Conservation (phyloP, 2,329 filamentous ascomycete genomes). For the Colletotrichum cordylinicola region DNA sequence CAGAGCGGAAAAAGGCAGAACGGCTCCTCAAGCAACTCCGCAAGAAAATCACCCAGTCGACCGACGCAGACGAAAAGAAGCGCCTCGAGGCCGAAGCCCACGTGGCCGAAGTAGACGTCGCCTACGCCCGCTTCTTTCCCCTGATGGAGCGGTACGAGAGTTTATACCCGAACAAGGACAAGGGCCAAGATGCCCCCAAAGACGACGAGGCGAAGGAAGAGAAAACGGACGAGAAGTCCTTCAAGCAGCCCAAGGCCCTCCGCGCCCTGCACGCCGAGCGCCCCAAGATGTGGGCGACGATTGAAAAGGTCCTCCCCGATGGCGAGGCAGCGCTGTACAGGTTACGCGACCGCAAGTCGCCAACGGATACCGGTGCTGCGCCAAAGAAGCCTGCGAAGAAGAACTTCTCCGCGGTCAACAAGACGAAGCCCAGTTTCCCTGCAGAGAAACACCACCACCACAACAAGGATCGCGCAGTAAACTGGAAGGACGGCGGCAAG, state of each 20-base stretch:
- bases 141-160: constrained; percentile 74
- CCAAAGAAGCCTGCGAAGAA: constrained; percentile 11
- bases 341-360: constrained; percentile 58
- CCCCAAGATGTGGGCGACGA: constrained; percentile 69
- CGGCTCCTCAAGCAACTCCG: constrained; percentile 69
- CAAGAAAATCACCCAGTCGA: constrained; percentile 59
- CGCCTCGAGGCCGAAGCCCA: constrained; percentile 65
- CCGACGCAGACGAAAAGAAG: constrained; percentile 56
- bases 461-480: constrained; percentile 7
- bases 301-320: constrained; percentile 69
- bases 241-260: constrained; percentile 41
- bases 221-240: constrained; percentile 39
- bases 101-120: constrained; percentile 73
- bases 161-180: constrained; percentile 52
- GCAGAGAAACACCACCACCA: constrained; percentile 24
- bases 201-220: constrained; percentile 38
- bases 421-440: not conserved
- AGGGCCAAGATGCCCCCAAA: constrained; percentile 34
- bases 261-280: constrained; percentile 48
- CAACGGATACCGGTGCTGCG: constrained; percentile 25
- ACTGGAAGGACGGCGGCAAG: constrained; percentile 23
- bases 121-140: constrained; percentile 77
- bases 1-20: constrained; percentile 76
- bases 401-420: not conserved
- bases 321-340: constrained; percentile 57